Evolutionary conservation across 2,329 filamentous ascomycete genomes (phyloP).

Genomic region (Fusarium sterilihyphosum): DNA sequence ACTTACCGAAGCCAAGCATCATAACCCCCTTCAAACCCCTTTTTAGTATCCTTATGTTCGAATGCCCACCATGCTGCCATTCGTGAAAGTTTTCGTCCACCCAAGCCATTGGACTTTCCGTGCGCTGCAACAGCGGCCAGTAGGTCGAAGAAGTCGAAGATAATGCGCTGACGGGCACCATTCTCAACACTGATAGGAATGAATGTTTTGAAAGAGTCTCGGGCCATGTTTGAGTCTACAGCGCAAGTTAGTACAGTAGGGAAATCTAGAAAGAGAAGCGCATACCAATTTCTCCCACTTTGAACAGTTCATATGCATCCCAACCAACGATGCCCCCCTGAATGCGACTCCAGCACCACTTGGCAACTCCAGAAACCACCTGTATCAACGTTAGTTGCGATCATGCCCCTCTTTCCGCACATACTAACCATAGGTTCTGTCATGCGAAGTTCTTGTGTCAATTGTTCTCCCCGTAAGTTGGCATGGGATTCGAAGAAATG

Average conservation of each 20-base stretch:
- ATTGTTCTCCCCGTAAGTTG: conserved; percentile 71
- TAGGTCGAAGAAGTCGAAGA: conserved; percentile 96
- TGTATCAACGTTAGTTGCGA: conserved; percentile 52
- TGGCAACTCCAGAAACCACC: conserved; percentile 92
- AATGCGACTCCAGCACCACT: conserved; percentile 98
- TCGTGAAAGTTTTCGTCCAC: conserved; percentile 91
- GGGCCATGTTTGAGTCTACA: conserved; percentile 87
- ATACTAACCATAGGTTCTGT: conserved; percentile 87
- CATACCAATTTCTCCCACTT: conserved; percentile 87
- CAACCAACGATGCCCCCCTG: conserved; percentile 92
- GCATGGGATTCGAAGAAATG: conserved; percentile 85
- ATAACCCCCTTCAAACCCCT: conserved; percentile 95
- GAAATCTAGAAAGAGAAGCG: neutral
- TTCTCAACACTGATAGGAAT: conserved; percentile 94
- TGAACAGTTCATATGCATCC: conserved; percentile 97
- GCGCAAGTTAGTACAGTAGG: conserved; percentile 26
- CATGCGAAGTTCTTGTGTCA: conserved; percentile 89
- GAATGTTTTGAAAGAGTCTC: conserved; percentile 95
- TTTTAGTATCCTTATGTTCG: conserved; percentile 85
- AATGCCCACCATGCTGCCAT: conserved; percentile 99
- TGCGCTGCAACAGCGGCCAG: conserved; percentile 91
- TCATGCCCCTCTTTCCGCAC: neutral
- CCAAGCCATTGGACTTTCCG: conserved; percentile 91
- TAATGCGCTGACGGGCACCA: conserved; percentile 84
- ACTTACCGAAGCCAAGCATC: conserved; percentile 83